These are phyloP conservation scores for Saturnispora sekii DNA, from an alignment of 805 yeast species.

Conservation along the genomic window DNA sequence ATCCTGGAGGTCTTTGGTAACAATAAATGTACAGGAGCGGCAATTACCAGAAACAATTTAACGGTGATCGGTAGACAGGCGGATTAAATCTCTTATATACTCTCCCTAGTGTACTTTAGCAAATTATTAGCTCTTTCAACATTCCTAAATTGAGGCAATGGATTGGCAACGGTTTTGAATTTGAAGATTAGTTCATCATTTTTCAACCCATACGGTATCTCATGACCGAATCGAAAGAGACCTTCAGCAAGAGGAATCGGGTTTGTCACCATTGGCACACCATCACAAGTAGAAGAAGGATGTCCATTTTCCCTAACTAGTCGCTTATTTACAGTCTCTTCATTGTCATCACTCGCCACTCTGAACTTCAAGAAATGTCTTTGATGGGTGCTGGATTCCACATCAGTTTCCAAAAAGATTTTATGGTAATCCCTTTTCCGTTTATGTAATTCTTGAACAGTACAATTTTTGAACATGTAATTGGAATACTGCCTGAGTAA, in stretches of 20 bases:
- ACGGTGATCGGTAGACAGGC: constrained; percentile 68
- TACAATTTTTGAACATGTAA: constrained; percentile 25
- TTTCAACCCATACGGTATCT: constrained; percentile 3
- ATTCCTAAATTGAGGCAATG: constrained; percentile 50
- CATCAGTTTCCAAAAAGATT: constrained; percentile 24
- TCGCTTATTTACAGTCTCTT: constrained; percentile 22
- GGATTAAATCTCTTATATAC: constrained; percentile 7
- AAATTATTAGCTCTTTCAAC: constrained; percentile 52
- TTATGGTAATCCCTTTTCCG: constrained; percentile 19
- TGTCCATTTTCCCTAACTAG: constrained; percentile 28
- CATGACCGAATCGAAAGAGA: neutral
- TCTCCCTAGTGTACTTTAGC: constrained; percentile 31
- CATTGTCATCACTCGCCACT: constrained; percentile 21
- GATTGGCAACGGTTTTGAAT: constrained; percentile 16
- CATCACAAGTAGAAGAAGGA: constrained; percentile 28
- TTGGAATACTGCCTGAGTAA: constrained; percentile 31
- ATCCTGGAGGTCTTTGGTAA: constrained; percentile 76
- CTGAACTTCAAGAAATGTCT: constrained; percentile 26
- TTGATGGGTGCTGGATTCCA: constrained; percentile 24
- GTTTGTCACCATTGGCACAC: constrained; percentile 36
- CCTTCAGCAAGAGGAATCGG: constrained; percentile 14
- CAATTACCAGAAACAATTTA: constrained; percentile 42
- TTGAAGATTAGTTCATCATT: constrained; percentile 9
- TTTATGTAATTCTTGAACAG: constrained; percentile 15
- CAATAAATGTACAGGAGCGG: constrained; percentile 52